Base-by-base conservation (phyloP, 352 stramenopile species). In the Phytophthora agathidicida region DNA sequence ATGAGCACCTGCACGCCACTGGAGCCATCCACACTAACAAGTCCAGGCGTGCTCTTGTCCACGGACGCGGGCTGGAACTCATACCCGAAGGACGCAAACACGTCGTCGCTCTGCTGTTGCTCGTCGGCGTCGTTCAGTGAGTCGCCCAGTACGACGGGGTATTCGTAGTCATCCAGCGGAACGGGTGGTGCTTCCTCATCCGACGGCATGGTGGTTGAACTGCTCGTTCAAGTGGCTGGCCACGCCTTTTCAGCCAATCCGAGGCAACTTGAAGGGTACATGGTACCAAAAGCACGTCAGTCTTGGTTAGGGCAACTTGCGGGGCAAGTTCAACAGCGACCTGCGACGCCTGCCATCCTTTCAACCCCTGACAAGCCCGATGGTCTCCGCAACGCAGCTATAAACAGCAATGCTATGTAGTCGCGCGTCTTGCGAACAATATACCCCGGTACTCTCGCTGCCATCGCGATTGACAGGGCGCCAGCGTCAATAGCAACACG, bases 1-100 rank as follows among this genome's bases (percentile, higher is more conserved):
- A 89, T 77, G 26, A 88, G 64, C 51, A 95, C 84, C 19, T 89
- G 77, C 16, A 89, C 77, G 32, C 71, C 68, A 17, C 39, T 72
- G 14, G 82, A 89, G 5, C 73, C 63, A 46, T 93, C 83, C 31
- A 89, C 63, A 41, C 67, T 81, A 32, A 93, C 86, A 14, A 95
- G 69, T 0, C 83, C 84, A 7, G 76, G 79, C 30, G 78, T 73
- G 24, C 58, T 69, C 30, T 79, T 81, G 65, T 95, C 80, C 6
- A 94, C 73, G 0, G 86, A 95, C 17, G 86, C 86, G 8, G 86
- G 84, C 48, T 88, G 85, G 52, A 95, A 95, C 49, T 95, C 84
- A 54, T 95, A 95, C 20, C 86, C 73, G 50, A 95, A 93, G 6
- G 84, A 75, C 36, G 69, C 58, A 24, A 72, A 77, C 19, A 85